A percentile compares a stretch with the other conserved stretches of the same genome.
Evolutionary conservation across 768 basidiomycete genomes (phyloP).

Genomic region (Termitomyces titanicus): DNA sequence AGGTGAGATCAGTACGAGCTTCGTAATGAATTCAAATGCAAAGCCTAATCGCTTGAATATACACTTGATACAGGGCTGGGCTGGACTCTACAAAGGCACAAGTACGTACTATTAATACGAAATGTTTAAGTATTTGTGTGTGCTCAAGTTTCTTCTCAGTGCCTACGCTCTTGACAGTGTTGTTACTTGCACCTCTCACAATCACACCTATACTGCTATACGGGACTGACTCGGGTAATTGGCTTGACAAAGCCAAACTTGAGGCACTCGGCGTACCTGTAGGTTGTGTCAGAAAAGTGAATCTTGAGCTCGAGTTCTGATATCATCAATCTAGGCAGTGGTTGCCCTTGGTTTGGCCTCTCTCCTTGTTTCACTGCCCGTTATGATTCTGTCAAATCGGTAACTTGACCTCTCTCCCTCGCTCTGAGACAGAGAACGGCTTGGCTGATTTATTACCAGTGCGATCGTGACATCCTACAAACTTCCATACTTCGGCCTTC

Average conservation of each 20-base stretch:
- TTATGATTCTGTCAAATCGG: conserved; percentile 6
- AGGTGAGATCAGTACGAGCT: conserved; percentile 37
- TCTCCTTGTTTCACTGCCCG: conserved; percentile 4
- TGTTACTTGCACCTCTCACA: background rate
- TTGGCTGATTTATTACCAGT: conserved; percentile 30
- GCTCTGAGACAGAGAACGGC: background rate
- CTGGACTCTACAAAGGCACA: conserved; percentile 76
- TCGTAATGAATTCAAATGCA: conserved; percentile 10
- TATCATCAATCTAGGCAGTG: background rate
- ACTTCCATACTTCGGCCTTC: conserved; percentile 56
- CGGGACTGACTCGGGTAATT: background rate
- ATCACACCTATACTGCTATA: background rate
- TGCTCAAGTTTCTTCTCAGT: background rate
- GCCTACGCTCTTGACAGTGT: background rate
- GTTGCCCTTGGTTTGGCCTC: background rate
- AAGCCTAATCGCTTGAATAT: background rate
- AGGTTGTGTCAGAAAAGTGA: background rate
- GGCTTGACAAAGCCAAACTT: conserved; percentile 1
- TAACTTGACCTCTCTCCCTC: background rate
- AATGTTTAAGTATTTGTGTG: background rate
- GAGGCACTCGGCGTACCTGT: background rate
- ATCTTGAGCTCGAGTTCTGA: background rate
- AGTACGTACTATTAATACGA: conserved; percentile 30
- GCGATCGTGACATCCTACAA: conserved; percentile 78
- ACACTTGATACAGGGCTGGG: conserved; percentile 41